A percentile compares a stretch with the other conserved stretches of the same genome.
Conservation (phyloP, 108 stramenopile species). For the Fragilaria crotonensis region DNA sequence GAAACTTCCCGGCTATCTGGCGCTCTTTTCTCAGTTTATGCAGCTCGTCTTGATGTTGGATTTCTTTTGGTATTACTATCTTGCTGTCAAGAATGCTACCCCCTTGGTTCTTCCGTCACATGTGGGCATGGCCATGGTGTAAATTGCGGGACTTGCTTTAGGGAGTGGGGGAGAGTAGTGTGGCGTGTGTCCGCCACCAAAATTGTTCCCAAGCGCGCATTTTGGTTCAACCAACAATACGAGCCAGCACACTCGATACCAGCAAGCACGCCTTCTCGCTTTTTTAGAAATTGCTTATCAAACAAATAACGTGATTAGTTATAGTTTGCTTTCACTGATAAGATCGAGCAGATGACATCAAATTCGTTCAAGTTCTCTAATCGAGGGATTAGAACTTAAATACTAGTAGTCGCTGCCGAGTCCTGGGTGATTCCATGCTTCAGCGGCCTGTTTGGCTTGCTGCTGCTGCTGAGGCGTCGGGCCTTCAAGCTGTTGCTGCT, state of each 20-base stretch:
- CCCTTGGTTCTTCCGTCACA: slow-evolving; percentile 83
- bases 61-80: slow-evolving; percentile 98
- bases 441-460: slow-evolving; percentile 1
- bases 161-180: too few relatives aligned
- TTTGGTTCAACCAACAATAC: too few relatives aligned
- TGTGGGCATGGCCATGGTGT: slow-evolving; percentile 75
- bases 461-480: slow-evolving; percentile 15
- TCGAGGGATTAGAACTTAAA: too few relatives aligned
- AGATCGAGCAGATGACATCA: too few relatives aligned
- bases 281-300: too few relatives aligned
- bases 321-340: too few relatives aligned
- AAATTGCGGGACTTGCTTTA: slow-evolving; percentile 7
- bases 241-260: too few relatives aligned
- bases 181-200: too few relatives aligned
- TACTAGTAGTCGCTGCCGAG: slow-evolving; percentile 14
- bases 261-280: too few relatives aligned
- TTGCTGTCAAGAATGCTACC: slow-evolving; percentile 84
- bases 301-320: too few relatives aligned
- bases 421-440: slow-evolving; percentile 33
- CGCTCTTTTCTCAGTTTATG: slow-evolving; percentile 93
- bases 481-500: slow-evolving; percentile 4
- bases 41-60: slow-evolving; percentile 95
- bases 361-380: too few relatives aligned
- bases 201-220: too few relatives aligned
- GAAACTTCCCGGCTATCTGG: slow-evolving; percentile 88